Conservation (phyloP, 768 basidiomycete species). For the Mycena floridula region DNA sequence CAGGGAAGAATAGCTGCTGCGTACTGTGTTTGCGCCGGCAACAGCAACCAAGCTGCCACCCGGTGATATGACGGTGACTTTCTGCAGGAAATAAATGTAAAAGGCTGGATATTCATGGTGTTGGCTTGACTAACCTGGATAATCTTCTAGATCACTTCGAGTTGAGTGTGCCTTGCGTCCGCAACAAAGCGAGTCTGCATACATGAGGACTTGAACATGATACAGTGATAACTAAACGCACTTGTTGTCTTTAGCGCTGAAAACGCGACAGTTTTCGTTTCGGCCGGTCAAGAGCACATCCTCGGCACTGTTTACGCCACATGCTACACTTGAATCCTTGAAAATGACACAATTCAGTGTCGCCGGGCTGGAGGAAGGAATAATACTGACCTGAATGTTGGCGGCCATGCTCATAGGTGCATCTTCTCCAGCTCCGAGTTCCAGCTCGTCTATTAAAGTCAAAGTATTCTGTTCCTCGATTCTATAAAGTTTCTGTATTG, state of each 20-base stretch:
- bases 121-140: constrained; percentile 75
- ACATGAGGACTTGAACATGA: neutral
- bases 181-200: constrained; percentile 47
- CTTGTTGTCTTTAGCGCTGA: constrained; percentile 52
- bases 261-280: constrained; percentile 86
- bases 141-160: constrained; percentile 65
- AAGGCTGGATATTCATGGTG: no score
- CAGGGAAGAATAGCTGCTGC: constrained; percentile 18
- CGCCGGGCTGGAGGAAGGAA: constrained; percentile 2
- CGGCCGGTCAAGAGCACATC: constrained; percentile 55
- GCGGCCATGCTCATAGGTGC: constrained; percentile 95
- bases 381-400: constrained; percentile 43
- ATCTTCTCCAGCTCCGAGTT: constrained; percentile 80
- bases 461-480: constrained; percentile 48
- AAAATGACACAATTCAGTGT: neutral
- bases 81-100: no score
- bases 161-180: constrained; percentile 55
- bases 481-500: constrained; percentile 58
- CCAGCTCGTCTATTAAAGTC: constrained; percentile 57
- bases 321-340: constrained; percentile 54
- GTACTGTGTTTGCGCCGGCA: constrained; percentile 69
- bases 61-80: constrained; percentile 81
- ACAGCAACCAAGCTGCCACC: constrained; percentile 58
- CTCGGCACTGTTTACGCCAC: constrained; percentile 80
- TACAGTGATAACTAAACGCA: constrained; percentile 23